Conservation (phyloP, 768 basidiomycete species). For the Tylopilus sp. region DNA sequence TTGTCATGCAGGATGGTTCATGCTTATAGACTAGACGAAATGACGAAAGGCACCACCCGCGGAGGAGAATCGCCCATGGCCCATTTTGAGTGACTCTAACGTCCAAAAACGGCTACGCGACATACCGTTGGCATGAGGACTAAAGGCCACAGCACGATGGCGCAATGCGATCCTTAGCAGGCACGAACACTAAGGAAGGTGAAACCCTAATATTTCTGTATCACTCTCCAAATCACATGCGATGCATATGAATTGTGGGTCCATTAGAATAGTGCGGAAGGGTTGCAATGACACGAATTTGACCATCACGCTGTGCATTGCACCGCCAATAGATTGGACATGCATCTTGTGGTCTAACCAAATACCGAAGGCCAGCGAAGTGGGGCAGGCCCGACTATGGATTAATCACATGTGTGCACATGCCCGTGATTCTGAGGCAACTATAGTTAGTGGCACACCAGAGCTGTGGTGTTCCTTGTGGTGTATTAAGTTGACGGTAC, state of each 20-base stretch:
- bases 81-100: background rate
- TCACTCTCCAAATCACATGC: background rate
- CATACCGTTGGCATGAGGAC: conserved; percentile 1
- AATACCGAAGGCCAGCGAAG: background rate
- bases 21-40: background rate
- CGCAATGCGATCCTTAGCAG: background rate
- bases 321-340: background rate
- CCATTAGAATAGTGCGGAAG: background rate
- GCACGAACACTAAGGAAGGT: background rate
- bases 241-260: background rate
- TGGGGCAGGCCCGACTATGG: background rate
- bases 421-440: no score
- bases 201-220: background rate
- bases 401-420: background rate
- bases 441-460: no score
- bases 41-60: background rate
- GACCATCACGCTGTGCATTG: background rate
- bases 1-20: background rate
- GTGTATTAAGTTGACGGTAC: no score
- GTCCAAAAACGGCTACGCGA: background rate
- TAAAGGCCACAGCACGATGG: background rate
- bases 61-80: background rate
- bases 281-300: background rate
- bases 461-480: no score
- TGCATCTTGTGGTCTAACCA: background rate